Evolutionary conservation across 345 rosid species (phyloP), one percentile per base, ranked within the genome.

Genomic region (Dipteronia sinensis): DNA sequence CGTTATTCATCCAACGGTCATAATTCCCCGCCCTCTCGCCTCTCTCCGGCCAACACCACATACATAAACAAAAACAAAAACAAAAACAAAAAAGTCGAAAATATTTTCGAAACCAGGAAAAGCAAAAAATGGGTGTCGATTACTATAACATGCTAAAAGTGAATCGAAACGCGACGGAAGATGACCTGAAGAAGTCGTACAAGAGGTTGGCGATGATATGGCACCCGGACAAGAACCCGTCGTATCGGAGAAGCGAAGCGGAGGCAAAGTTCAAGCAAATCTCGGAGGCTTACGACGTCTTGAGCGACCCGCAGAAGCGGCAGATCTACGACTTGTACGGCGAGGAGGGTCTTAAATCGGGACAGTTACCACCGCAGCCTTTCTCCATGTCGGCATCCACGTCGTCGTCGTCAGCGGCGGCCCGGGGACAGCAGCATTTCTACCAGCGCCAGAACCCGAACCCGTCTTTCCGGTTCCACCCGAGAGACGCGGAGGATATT

Each of bases 181-280:
- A 93, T 6, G 99, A 93, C 75, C 90, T 95, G 20, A 91, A 88
- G 79, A 95, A 88, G 82, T 87, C 99, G 20, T 93, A 95, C 91
- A 92, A 89, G 84, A 83, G 99, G 55, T 89, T 95, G 4, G 98
- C 98, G 5, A 93, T 92, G 97, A 93, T 93, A 42, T 95, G 99
- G 99, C 99, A 95, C 83, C 99, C 99, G 1, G 99, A 95, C 74
- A 95, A 95, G 88, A 91, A 92, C 83, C 99, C 97, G 25, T 71
- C 94, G 2, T 31, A 83, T 38, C 82, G 76, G 73, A 38, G 98
- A 22, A 83, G 84, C 10, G 98, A 95, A 72, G 98, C 98, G 0
- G 97, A 95, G 65, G 89, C 94, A 68, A 95, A 93, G 80, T 95
- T 93, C 90, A 95, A 95, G 82, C 94, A 87, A 82, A 92, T 95